These are phyloP conservation scores for Penicillium cataractarum DNA, from an alignment of 495 filamentous ascomycete species.

Conservation along the genomic window DNA sequence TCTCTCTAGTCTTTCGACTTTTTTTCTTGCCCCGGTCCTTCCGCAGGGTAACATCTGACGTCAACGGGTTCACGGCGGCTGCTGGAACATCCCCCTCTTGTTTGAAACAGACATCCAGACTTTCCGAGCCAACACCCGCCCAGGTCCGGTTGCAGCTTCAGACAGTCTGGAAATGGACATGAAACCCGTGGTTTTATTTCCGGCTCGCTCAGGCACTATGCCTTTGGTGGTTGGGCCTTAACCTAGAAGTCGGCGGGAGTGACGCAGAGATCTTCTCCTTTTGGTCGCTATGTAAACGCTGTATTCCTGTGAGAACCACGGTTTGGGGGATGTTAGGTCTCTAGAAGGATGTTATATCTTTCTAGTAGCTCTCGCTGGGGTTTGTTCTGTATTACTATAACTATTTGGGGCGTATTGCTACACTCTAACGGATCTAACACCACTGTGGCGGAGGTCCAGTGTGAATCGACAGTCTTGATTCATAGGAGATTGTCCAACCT, in stretches of 20 bases:
- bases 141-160: constrained; percentile 15
- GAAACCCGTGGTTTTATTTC: neutral
- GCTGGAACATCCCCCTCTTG: constrained; percentile 24
- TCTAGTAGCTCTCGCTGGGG: neutral
- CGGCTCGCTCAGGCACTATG: constrained; percentile 2
- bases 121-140: constrained; percentile 19
- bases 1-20: neutral
- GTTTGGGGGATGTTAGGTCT: neutral
- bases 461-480: neutral
- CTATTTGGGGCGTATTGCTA: neutral
- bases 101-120: constrained; percentile 29
- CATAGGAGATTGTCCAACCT: neutral
- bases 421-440: neutral
- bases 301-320: constrained; percentile 9
- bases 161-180: neutral
- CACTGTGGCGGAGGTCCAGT: neutral
- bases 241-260: constrained; percentile 7
- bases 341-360: neutral
- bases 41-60: constrained; percentile 31
- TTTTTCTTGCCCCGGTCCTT: neutral
- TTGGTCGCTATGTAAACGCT: neutral
- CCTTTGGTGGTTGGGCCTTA: neutral
- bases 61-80: constrained; percentile 34
- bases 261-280: constrained; percentile 9
- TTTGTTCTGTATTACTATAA: neutral